phyloP scores from a whole-genome alignment of 2,329 filamentous ascomycete species.

The Penicillium sp. region DNA sequence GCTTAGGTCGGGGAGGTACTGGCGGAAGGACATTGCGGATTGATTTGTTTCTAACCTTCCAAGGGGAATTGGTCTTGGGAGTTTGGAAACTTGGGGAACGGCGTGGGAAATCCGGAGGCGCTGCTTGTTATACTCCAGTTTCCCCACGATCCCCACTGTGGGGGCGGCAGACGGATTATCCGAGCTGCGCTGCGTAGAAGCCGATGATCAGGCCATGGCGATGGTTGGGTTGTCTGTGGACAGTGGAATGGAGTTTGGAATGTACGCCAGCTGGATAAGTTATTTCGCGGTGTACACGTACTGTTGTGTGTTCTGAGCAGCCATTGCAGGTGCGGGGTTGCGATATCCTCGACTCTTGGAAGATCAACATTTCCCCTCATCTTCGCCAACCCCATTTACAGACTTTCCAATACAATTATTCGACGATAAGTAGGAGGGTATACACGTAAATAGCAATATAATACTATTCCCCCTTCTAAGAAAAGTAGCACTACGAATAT shows the following conservation, averaged over 20 bases:
- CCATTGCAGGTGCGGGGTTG: too few species aligned
- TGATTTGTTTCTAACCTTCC: background rate
- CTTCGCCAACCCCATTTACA: too few species aligned
- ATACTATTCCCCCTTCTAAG: background rate
- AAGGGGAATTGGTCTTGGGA: background rate
- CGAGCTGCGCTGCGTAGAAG: background rate
- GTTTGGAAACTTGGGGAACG: too few species aligned
- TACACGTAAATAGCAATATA: background rate
- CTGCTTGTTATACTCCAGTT: background rate
- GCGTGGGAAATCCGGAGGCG: background rate
- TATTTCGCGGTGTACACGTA: background rate
- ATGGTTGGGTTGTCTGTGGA: background rate
- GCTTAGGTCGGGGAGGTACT: slow-evolving; percentile 66
- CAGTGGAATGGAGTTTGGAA: background rate
- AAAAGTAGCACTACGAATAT: slow-evolving; percentile 9
- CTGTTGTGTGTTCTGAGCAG: background rate
- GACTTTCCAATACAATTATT: too few species aligned
- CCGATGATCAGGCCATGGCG: background rate
- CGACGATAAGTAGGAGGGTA: too few species aligned
- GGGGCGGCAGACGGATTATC: slow-evolving; percentile 24
- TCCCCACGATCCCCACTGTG: slow-evolving; percentile 23
- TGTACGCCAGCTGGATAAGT: background rate
- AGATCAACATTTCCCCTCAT: background rate
- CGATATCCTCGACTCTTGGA: too few species aligned
- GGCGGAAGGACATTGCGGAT: slow-evolving; percentile 51